Base-by-base conservation (phyloP, 306 rosid species). In the Citrullus mucosospermus region DNA sequence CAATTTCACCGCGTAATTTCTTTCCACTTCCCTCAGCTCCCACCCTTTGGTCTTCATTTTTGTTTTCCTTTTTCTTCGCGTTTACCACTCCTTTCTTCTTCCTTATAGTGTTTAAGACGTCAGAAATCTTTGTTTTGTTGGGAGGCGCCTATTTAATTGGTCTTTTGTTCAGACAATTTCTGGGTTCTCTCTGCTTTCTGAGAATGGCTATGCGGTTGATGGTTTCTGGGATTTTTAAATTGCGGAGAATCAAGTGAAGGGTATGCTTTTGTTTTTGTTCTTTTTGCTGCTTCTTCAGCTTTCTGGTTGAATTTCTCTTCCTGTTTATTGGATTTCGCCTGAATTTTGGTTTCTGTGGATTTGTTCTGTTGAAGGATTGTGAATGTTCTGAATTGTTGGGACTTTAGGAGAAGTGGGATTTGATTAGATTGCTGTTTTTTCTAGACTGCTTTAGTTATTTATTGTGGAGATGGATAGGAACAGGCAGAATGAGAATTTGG, bases 401-500 rank as follows among this genome's bases (percentile, higher is more conserved):
- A 44, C 9, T 12, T 71, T 51, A 68, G 22, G 54, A 68, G 54
- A 18, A 68, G 75, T 68, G 22, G 51, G 9, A 9, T 43, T 39
- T 73, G 14, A 18, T 75, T 71, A 48, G 77, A 2, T 22, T 71
- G 25, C 20, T 53, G 20, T 53, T 53, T 53, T 43, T 13, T 48
- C 17, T 48, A 48, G 54, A 48, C 16, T 5, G 20, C 14, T 72
- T 72, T 30, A 38, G 56, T 72, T 50, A 15, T 14, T 73, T 17
- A 39, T 59, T 50, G 80, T 36, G 9, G 81, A 28, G 60, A 93
- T 93, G 98, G 97, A 95, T 83, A 88, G 83, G 80, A 95, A 89
- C 76, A 87, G 93, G 86, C 82, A 82, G 18, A 86, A 76, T 85
- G 97, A 95, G 25, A 86, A 82, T 79, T 86, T 95, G 91, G 98